phyloP scores from a whole-genome alignment of 228 moss, liverwort and hornwort species.

The Sphagnum fallax region DNA sequence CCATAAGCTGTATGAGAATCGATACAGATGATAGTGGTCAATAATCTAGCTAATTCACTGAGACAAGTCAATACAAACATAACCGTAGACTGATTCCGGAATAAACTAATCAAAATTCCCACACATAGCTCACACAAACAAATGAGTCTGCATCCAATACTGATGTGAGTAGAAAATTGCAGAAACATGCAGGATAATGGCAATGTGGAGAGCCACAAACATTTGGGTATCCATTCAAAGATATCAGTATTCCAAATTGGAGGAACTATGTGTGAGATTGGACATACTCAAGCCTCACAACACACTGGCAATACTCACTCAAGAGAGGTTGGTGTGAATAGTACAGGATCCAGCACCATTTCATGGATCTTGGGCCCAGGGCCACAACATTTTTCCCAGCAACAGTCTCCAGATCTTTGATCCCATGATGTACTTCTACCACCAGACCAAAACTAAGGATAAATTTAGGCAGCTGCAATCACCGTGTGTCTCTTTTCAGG shows the following conservation, averaged over 20 bases:
- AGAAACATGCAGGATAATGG: constrained; percentile 17
- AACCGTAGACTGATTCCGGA: no score
- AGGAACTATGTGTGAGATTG: constrained; percentile 88
- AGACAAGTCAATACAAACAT: no score
- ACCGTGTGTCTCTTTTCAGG: constrained; percentile 55
- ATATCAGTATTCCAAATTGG: constrained; percentile 78
- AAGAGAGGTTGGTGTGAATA: constrained; percentile 89
- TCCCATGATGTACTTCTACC: constrained; percentile 86
- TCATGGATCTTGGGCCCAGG: constrained; percentile 85
- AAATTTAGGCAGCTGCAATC: constrained; percentile 97
- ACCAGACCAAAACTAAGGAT: constrained; percentile 84
- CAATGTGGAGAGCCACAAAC: constrained; percentile 71
- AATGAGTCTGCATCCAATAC: no score
- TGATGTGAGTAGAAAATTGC: no score
- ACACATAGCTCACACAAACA: no score
- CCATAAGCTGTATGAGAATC: no score
- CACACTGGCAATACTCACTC: constrained; percentile 97
- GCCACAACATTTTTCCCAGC: constrained; percentile 80
- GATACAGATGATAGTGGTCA: no score
- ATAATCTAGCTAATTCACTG: no score
- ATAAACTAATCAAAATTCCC: no score
- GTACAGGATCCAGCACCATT: constrained; percentile 96
- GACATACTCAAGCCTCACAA: constrained; percentile 88
- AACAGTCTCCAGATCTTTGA: constrained; percentile 94
- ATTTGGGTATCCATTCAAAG: constrained; percentile 57